These are phyloP conservation scores for Leptoxyphium fumago DNA, from an alignment of 2,329 filamentous ascomycete species.

Conservation along the genomic window DNA sequence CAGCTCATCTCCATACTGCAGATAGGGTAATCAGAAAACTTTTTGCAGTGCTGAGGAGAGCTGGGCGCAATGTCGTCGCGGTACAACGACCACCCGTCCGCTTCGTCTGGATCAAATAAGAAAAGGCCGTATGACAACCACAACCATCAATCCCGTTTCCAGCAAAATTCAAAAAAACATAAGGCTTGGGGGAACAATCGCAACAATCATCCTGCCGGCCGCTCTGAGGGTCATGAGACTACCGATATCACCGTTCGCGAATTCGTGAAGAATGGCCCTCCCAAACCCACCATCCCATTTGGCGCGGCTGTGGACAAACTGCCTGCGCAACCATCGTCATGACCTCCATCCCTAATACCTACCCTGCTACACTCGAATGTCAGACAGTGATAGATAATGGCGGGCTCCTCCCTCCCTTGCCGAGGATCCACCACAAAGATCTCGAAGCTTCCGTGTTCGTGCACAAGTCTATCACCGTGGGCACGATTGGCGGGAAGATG, in stretches of 20 bases:
- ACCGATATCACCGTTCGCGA: not conserved
- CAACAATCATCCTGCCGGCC: not conserved
- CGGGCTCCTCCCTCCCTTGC: constrained; percentile 14
- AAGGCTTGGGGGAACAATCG: not conserved
- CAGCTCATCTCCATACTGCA: constrained; percentile 21
- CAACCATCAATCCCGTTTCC: constrained; percentile 1
- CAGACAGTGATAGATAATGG: not conserved
- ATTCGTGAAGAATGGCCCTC: not conserved
- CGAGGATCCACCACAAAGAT: constrained; percentile 9
- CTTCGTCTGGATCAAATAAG: constrained; percentile 5
- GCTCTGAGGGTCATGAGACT: not conserved
- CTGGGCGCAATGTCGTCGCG: constrained; percentile 2
- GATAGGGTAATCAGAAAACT: not conserved
- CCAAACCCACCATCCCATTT: constrained; percentile 3
- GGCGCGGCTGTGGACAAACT: constrained; percentile 7
- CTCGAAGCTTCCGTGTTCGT: constrained; percentile 17
- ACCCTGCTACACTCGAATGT: not conserved
- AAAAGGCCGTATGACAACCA: constrained; percentile 8
- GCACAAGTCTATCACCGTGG: constrained; percentile 16
- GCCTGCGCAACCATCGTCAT: constrained; percentile 2
- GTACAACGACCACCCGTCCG: not conserved
- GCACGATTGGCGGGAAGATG: constrained; percentile 10
- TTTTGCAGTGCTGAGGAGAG: constrained; percentile 18
- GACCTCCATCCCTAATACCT: constrained; percentile 6
- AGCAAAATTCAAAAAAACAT: not conserved